Base-by-base conservation (phyloP, 2,329 filamentous ascomycete species). In the Fusarium robinianum region DNA sequence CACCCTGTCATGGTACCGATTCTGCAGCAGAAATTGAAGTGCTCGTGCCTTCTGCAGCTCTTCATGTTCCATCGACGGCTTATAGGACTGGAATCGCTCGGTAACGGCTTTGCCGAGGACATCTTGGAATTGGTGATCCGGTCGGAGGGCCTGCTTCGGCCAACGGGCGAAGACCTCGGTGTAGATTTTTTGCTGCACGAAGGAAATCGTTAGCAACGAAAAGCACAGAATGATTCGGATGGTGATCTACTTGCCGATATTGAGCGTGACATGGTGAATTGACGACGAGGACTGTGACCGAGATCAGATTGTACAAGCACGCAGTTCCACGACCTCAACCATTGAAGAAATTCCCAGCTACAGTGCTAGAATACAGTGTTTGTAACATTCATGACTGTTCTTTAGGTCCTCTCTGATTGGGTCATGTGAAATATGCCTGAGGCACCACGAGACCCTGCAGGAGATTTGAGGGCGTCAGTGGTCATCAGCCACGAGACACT, bases 81-180 rank as follows among this genome's bases (percentile, higher is more conserved):
- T 62, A 41, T 61, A 62, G 4, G 46, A 57, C 22, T 63, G 50
- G 58, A 65, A 70, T 34, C 68, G 68, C 42, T 64, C 63, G 46
- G 67, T 55, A 34, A 71, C 61, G 19, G 60, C 57, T 45, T 66
- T 66, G 46, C 61, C 61, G 34, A 86, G 67, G 22, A 79, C 72
- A 53, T 80, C 74, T 58, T 79, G 79, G 54, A 87, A 75, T 63
- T 85, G 81, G 62, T 78, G 73, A 45, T 83, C 76, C 6, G 83
- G 83, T 1, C 84, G 80, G 30, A 87, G 73, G 45, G 72, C 70
- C 60, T 86, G 83, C 58, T 78, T 77, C 31, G 84, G 84, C 83
- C 83, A 87, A 51, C 74, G 73, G 44, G 75, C 70, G 41, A 71
- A 66, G 53, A 63, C 66, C 43, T 70, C 67, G 35, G 62, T 56